phyloP scores from a whole-genome alignment of 345 rosid species.

The Lepidium aucheri region DNA sequence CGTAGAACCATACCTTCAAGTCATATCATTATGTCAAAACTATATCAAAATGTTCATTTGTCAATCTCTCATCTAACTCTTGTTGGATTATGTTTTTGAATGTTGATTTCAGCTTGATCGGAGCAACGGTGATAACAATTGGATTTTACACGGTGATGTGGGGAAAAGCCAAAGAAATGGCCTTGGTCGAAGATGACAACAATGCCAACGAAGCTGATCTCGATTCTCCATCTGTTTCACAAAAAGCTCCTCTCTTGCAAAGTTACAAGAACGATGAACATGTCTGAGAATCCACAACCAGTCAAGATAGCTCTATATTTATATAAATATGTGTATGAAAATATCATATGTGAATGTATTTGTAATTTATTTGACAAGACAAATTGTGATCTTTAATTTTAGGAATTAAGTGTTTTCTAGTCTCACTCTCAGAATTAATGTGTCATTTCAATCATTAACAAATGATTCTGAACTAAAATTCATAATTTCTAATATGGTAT shows the following conservation, averaged over 20 bases:
- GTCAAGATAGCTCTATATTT: neutral
- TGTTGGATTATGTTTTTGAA: neutral
- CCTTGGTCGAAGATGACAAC: constrained; percentile 34
- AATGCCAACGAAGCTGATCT: constrained; percentile 17
- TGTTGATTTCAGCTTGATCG: constrained; percentile 43
- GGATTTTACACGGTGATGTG: constrained; percentile 88
- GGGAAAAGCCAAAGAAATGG: constrained; percentile 74
- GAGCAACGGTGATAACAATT: constrained; percentile 58
- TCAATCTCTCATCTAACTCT: neutral
- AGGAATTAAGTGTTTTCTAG: constrained; percentile 10
- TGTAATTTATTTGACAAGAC: constrained; percentile 12
- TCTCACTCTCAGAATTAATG: neutral
- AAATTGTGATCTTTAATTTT: constrained; percentile 7
- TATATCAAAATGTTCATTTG: neutral
- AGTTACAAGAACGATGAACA: constrained; percentile 38
- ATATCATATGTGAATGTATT: constrained; percentile 8
- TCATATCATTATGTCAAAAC: neutral
- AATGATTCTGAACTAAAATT: no score
- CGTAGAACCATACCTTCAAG: neutral
- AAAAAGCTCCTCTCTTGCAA: constrained; percentile 53
- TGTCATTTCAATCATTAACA: no score
- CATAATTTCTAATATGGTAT: no score
- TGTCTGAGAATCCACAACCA: constrained; percentile 20
- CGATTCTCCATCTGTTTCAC: constrained; percentile 22
- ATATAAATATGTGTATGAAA: neutral